Conservation (phyloP, 1,284 basidiomycete genomes). For the Irpex lacteus region DNA sequence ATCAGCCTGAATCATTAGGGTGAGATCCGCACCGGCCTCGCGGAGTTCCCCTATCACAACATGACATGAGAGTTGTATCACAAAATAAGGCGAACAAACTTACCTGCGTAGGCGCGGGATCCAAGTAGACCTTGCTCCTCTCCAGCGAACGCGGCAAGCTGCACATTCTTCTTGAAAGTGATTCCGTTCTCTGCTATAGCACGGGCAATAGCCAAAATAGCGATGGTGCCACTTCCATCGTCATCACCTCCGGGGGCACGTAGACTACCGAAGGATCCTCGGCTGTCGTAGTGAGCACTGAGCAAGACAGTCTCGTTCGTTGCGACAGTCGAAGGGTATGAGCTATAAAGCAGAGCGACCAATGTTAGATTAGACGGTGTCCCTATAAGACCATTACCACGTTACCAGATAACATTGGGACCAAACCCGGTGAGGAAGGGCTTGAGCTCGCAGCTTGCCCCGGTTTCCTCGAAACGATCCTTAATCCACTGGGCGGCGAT, state of each 20-base stretch:
- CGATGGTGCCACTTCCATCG: constrained; percentile 77
- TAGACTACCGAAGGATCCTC: constrained; percentile 78
- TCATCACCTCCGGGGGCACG: constrained; percentile 78
- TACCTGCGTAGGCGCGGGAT: constrained; percentile 65
- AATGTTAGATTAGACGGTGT: not conserved
- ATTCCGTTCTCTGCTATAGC: constrained; percentile 62
- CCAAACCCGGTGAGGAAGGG: constrained; percentile 70
- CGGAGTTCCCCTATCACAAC: constrained; percentile 49
- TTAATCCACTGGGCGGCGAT: constrained; percentile 78
- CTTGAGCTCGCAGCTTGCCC: constrained; percentile 68
- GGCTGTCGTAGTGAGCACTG: constrained; percentile 83
- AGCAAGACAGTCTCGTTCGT: constrained; percentile 66
- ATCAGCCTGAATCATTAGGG: constrained; percentile 84
- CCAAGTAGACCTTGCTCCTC: constrained; percentile 72
- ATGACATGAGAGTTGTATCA: not conserved
- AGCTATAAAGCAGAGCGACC: constrained; percentile 33
- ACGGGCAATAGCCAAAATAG: constrained; percentile 74
- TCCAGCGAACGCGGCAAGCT: constrained; percentile 68
- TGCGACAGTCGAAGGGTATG: constrained; percentile 48
- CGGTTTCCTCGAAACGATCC: constrained; percentile 64
- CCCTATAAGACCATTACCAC: constrained; percentile 13
- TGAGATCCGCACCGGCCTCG: constrained; percentile 58
- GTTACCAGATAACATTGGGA: constrained; percentile 81
- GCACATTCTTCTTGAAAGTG: constrained; percentile 64
- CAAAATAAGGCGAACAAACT: constrained; percentile 23